Evolutionary conservation across 176 grass and related monocot genomes (phyloP).

Genomic region (Cymbopogon citratus): DNA sequence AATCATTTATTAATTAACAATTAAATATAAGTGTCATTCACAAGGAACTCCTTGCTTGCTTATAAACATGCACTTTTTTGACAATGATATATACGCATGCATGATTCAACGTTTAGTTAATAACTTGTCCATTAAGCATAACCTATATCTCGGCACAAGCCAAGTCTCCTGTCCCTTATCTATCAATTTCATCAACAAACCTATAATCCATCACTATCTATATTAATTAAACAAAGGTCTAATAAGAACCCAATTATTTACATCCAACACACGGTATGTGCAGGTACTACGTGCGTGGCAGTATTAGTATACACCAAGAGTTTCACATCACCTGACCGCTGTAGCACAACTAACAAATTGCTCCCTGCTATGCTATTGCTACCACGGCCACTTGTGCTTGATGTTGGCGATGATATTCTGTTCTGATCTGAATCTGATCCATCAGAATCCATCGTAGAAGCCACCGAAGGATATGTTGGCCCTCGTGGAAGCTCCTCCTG

Average conservation of each 20-base stretch:
- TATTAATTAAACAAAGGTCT: background rate
- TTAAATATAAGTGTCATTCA: too few relatives aligned
- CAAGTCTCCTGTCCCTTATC: background rate
- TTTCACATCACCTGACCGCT: background rate
- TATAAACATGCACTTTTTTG: too few relatives aligned
- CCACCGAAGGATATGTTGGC: conserved; percentile 80
- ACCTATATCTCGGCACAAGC: background rate
- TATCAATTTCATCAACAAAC: background rate
- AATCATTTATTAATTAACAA: background rate
- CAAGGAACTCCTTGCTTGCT: background rate
- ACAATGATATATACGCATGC: too few relatives aligned
- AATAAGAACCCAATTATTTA: background rate
- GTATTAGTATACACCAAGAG: background rate
- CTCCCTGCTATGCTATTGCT: background rate
- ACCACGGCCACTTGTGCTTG: background rate
- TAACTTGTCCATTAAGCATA: background rate
- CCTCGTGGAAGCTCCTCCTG: conserved; percentile 46
- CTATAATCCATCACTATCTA: background rate
- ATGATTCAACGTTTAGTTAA: background rate
- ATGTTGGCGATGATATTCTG: background rate
- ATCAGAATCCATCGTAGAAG: conserved; percentile 64
- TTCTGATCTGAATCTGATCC: background rate
- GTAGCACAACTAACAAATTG: background rate
- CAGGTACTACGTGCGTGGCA: background rate
- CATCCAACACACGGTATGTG: background rate